Evolutionary conservation across 768 basidiomycete genomes (phyloP).

Genomic region (Leccinum ochraceum): DNA sequence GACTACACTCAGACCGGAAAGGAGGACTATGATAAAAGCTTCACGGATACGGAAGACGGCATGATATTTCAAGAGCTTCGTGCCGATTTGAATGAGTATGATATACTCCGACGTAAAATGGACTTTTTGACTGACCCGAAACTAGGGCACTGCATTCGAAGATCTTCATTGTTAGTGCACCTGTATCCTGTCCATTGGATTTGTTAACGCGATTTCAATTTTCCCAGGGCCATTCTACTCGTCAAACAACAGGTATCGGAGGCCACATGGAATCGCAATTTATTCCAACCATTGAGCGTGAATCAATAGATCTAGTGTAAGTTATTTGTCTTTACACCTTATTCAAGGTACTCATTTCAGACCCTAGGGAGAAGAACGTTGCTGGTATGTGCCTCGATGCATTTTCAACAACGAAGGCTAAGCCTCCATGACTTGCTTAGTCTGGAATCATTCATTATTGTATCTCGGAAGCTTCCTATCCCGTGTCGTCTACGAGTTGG

Average conservation of each 20-base stretch:
- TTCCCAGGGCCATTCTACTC: conserved; percentile 13
- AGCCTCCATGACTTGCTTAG: not conserved
- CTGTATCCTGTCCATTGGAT: not conserved
- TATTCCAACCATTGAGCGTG: conserved; percentile 16
- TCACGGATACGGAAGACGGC: not conserved
- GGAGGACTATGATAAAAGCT: conserved; percentile 6
- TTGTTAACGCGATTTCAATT: not conserved
- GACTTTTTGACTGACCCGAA: conserved; percentile 2
- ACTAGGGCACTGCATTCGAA: conserved; percentile 63
- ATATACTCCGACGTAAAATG: not conserved
- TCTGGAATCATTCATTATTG: not conserved
- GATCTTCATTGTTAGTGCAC: conserved; percentile 71
- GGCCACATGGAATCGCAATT: conserved; percentile 13
- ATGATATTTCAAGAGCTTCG: conserved; percentile 9
- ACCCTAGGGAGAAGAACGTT: conserved; percentile 35
- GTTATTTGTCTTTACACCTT: not conserved
- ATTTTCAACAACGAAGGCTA: not conserved
- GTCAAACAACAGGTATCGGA: conserved; percentile 13
- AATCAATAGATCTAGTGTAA: conserved; percentile 16
- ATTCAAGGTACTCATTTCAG: not conserved
- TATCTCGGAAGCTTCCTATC: not conserved
- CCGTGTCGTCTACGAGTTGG: not conserved
- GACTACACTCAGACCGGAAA: conserved; percentile 3
- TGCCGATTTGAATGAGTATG: conserved; percentile 15
- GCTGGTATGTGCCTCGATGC: conserved; percentile 48